Evolutionary conservation across 2,329 filamentous ascomycete genomes (phyloP).

Genomic region (Exophiala viscosa): DNA sequence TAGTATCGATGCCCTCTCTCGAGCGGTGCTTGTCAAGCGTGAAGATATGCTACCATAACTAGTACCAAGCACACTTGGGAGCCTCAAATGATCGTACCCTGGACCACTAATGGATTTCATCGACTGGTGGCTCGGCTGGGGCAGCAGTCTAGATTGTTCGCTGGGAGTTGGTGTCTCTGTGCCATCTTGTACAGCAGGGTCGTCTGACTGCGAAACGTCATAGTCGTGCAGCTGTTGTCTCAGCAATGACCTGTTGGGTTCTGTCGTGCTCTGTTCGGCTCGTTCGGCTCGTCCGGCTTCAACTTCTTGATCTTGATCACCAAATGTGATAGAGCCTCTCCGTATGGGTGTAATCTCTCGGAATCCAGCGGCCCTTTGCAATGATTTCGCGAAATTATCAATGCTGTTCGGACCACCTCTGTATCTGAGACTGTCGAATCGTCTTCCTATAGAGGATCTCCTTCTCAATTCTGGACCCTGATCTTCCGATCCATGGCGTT

Average conservation of each 20-base stretch:
- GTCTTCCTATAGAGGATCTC: slow-evolving; percentile 44
- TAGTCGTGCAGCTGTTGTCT: slow-evolving; percentile 31
- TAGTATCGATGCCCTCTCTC: slow-evolving; percentile 53
- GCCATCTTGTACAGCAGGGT: slow-evolving; percentile 31
- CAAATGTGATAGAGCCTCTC: slow-evolving; percentile 67
- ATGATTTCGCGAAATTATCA: slow-evolving; percentile 86
- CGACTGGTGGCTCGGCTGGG: slow-evolving; percentile 8
- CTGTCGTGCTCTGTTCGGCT: slow-evolving; percentile 24
- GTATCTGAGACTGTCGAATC: slow-evolving; percentile 53
- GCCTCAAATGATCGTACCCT: slow-evolving; percentile 5
- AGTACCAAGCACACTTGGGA: slow-evolving; percentile 39
- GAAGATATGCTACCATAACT: slow-evolving; percentile 59
- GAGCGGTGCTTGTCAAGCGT: slow-evolving; percentile 54
- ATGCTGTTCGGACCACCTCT: slow-evolving; percentile 91
- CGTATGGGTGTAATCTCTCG: slow-evolving; percentile 75
- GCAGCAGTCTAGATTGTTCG: slow-evolving; percentile 28
- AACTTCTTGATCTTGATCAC: slow-evolving; percentile 51
- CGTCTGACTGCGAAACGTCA: slow-evolving; percentile 10
- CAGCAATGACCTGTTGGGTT: slow-evolving; percentile 28
- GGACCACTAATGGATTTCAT: slow-evolving; percentile 10
- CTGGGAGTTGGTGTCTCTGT: slow-evolving; percentile 24
- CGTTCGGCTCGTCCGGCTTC: slow-evolving; percentile 36
- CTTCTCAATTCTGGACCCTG: slow-evolving; percentile 24
- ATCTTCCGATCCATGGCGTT: slow-evolving; percentile 12
- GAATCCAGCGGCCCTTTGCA: slow-evolving; percentile 86